These are phyloP conservation scores for Moesziomyces antarcticus DNA, from an alignment of 1,284 basidiomycete genomes.

Conservation along the genomic window DNA sequence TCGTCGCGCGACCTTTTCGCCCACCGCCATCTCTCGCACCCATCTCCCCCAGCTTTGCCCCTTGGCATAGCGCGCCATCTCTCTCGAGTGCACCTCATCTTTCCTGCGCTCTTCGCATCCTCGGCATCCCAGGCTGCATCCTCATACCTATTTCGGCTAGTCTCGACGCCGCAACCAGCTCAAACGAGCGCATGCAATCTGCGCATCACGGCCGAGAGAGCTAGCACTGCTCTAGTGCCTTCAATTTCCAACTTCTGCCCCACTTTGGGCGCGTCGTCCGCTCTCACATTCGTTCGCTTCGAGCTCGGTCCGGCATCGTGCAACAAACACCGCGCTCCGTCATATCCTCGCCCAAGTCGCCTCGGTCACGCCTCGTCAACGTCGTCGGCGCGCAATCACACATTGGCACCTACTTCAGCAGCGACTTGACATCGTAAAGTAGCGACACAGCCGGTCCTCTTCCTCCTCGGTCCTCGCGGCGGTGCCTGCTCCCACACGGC, in stretches of 20 bases:
- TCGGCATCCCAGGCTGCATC: slow-evolving; percentile 4
- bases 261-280: neutral
- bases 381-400: too few species aligned
- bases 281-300: slow-evolving; percentile 2
- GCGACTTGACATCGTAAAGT: too few species aligned
- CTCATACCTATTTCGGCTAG: slow-evolving; percentile 1
- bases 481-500: neutral
- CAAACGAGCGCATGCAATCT: slow-evolving; percentile 12
- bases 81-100: neutral
- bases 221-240: slow-evolving; percentile 5
- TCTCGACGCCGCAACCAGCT: neutral
- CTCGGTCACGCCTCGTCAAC: too few species aligned
- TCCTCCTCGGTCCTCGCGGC: neutral
- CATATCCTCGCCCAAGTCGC: too few species aligned
- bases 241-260: neutral
- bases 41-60: slow-evolving; percentile 1
- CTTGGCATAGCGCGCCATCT: slow-evolving; percentile 2
- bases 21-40: slow-evolving; percentile 25
- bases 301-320: neutral
- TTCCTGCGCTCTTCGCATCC: slow-evolving; percentile 2
- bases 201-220: slow-evolving; percentile 23
- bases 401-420: too few species aligned
- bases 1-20: slow-evolving; percentile 43
- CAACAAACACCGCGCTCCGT: neutral
- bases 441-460: too few species aligned